These are phyloP conservation scores for Amanita pseudoporphyria DNA, from an alignment of 768 basidiomycete genomes.

Conservation along the genomic window DNA sequence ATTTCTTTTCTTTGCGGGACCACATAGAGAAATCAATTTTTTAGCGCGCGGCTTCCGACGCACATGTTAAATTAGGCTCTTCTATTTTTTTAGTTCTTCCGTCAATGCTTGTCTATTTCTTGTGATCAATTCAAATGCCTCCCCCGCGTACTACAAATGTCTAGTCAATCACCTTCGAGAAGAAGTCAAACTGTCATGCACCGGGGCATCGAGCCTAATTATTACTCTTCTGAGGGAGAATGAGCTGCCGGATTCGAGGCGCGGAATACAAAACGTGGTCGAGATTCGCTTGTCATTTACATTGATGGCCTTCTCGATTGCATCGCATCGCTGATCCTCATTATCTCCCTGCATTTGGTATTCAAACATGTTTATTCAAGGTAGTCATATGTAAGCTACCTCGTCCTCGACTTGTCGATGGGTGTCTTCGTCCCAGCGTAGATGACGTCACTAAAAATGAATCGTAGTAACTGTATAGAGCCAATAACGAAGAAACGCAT, in stretches of 20 bases:
- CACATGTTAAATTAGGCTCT: neutral
- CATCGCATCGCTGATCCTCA: neutral
- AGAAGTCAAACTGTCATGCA: neutral
- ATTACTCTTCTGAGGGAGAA: neutral
- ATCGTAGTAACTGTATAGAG: neutral
- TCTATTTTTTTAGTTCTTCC: neutral
- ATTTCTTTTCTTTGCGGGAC: neutral
- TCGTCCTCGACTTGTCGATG: neutral
- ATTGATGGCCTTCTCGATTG: neutral
- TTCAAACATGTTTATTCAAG: neutral
- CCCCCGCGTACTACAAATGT: neutral
- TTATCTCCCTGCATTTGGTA: neutral
- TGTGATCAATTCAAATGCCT: neutral
- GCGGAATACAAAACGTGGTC: neutral
- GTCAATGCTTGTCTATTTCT: neutral
- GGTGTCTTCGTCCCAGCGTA: neutral
- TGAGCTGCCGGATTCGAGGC: neutral
- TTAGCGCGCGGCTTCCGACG: neutral
- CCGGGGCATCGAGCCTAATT: neutral
- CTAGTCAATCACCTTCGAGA: neutral
- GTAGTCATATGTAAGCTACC: constrained; percentile 1
- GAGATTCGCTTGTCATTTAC: neutral
- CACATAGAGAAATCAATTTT: neutral
- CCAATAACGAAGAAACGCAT: neutral
- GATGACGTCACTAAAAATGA: neutral